phyloP scores from a whole-genome alignment of 371 early-diverging fungal species.

The Mucor velutinosus region DNA sequence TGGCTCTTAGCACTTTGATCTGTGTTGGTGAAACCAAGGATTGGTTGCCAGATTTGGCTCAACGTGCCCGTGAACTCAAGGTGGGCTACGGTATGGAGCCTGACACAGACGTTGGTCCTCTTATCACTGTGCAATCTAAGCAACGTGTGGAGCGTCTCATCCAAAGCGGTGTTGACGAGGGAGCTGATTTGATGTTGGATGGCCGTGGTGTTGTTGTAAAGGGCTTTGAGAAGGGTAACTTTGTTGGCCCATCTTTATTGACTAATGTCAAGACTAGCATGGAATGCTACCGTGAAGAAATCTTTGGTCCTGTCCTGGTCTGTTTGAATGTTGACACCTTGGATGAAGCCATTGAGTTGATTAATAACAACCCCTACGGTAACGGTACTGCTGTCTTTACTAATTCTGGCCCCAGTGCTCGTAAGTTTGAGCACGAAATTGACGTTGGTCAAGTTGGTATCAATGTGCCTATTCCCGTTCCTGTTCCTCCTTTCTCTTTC shows the following conservation, averaged over 20 bases:
- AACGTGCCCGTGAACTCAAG: conserved; percentile 84
- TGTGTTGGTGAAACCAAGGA: conserved; percentile 89
- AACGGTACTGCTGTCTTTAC: conserved; percentile 97
- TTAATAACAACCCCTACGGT: conserved; percentile 93
- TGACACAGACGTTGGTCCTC: conserved; percentile 89
- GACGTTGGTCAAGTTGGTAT: conserved; percentile 94
- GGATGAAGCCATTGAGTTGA: conserved; percentile 91
- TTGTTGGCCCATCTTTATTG: conserved; percentile 92
- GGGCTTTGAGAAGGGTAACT: conserved; percentile 90
- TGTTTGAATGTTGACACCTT: conserved; percentile 84
- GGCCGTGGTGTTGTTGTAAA: conserved; percentile 80
- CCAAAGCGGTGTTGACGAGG: conserved; percentile 85
- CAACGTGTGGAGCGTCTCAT: conserved; percentile 81
- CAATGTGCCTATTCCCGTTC: conserved; percentile 96
- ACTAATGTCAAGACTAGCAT: conserved; percentile 80
- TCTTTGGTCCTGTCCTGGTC: conserved; percentile 95
- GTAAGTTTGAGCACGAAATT: conserved; percentile 88
- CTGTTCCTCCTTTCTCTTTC: conserved; percentile 96
- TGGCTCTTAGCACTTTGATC: conserved; percentile 91
- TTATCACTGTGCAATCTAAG: conserved; percentile 85
- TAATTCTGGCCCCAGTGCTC: conserved; percentile 86
- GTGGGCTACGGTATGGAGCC: conserved; percentile 88
- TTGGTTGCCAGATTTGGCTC: conserved; percentile 91
- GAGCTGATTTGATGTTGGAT: conserved; percentile 89
- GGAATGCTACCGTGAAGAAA: conserved; percentile 95